Evolutionary conservation across 257 asterid species (phyloP), one percentile per base, ranked within the genome.

Genomic region (Solanum appendiculatum): DNA sequence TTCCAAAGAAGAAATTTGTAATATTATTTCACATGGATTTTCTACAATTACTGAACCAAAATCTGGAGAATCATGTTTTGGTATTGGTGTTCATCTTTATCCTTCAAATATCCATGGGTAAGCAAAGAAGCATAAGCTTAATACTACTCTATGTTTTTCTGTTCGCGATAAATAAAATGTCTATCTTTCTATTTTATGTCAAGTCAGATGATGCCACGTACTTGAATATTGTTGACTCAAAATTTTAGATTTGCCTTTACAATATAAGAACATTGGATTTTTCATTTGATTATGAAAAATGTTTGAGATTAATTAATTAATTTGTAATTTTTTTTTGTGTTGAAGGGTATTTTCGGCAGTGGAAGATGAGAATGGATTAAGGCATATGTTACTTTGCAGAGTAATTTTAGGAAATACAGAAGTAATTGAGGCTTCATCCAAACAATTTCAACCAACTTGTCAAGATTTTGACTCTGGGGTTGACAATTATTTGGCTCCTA

Each of bases 361-460:
- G 82, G 91, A 90, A 85, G 96, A 93, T 80, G 93, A 90, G 86
- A 33, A 86, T 51, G 95, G 95, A 51, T 82, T 93, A 37, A 87
- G 91, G 81, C 93, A 93, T 87, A 48, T 92, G 82, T 7, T 92
- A 82, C 85, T 93, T 39, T 93, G 96, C 18, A 91, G 95, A 23
- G 93, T 93, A 78, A 90, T 92, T 5, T 86, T 93, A 89, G 95
- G 96, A 5, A 91, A 87, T 58, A 84, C 90, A 36, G 94, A 93
- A 85, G 86, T 80, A 4, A 64, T 93, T 33, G 63, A 15, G 3
- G 66, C 90, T 31, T 92, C 89, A 56, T 92, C 96, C 7, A 31
- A 27, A 23, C 93, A 92, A 58, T 86, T 44, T 39, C 88, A 86
- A 10, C 93, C 95, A 7, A 88, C 89, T 85, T 91, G 88, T 37